Evolutionary conservation across 2,329 filamentous ascomycete genomes (phyloP), one percentile per base, ranked within the genome.

Genomic region (Dothideomycetes sp.): DNA sequence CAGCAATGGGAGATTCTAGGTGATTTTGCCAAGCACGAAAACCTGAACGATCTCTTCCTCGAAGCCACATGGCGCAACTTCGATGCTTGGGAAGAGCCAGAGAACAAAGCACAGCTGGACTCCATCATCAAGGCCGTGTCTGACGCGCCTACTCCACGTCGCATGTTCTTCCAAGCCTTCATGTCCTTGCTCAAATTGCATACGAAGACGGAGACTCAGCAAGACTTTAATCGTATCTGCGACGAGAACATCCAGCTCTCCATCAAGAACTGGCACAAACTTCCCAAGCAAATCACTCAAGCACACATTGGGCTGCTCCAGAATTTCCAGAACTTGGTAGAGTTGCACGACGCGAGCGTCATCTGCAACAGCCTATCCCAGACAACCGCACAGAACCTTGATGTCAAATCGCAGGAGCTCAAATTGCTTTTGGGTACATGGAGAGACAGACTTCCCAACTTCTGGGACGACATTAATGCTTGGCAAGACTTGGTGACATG

Each of bases 401-500:
- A 98, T 53, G 78, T 80, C 48, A 98, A 98, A 63, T 95, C 88
- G 15, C 84, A 88, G 43, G 93, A 99, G 64, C 74, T 98, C 2
- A 98, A 98, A 65, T 66, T 98, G 38, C 76, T 96, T 3, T 74
- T 98, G 4, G 86, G 86, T 41, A 91, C 89, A 6, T 99, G 91
- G 91, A 80, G 91, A 44, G 91, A 99, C 58, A 78, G 91, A 34
- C 68, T 98, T 38, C 91, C 91, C 2, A 99, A 99, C 56, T 83
- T 94, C 3, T 99, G 91, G 91, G 91, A 99, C 59, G 91, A 99
- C 60, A 98, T 99, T 61, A 94, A 93, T 49, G 86, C 91, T 27
- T 99, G 91, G 91, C 91, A 98, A 61, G 93, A 98, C 58, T 70
- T 99, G 28, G 91, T 99, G n/a, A 98, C 91, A 1, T 99, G 91